Conservation (phyloP, 2,329 filamentous ascomycete species). For the Fusarium nematophilum region DNA sequence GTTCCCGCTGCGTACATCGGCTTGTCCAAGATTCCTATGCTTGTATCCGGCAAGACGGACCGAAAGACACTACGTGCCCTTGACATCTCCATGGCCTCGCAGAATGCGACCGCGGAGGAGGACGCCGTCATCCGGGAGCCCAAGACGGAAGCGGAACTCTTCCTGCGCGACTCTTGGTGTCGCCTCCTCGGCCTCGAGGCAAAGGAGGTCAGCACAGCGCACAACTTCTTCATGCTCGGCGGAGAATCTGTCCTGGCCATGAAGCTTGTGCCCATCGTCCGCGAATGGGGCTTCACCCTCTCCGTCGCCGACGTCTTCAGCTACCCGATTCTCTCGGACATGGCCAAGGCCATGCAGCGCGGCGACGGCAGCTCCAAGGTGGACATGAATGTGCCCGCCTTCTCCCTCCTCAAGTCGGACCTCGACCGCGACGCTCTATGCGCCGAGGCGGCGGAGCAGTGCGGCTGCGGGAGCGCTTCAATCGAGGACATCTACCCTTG, state of each 20-base stretch:
- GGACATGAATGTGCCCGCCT: conserved; percentile 47
- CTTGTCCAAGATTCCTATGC: conserved; percentile 38
- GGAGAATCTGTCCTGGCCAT: conserved; percentile 64
- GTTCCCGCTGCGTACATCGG: conserved; percentile 38
- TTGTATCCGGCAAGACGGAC: conserved; percentile 42
- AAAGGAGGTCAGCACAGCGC: conserved; percentile 49
- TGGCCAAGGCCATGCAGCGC: conserved; percentile 52
- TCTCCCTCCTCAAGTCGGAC: conserved; percentile 51
- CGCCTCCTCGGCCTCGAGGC: conserved; percentile 49
- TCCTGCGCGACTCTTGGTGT: conserved; percentile 51
- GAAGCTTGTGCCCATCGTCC: conserved; percentile 58
- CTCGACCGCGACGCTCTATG: conserved; percentile 47
- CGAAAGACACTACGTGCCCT: conserved; percentile 37
- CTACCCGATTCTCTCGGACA: conserved; percentile 55
- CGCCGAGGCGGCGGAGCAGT: conserved; percentile 49
- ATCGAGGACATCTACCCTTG: conserved; percentile 65
- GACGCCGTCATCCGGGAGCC: conserved; percentile 25
- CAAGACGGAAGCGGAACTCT: conserved; percentile 30
- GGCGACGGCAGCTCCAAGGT: conserved; percentile 29
- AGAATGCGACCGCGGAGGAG: conserved; percentile 22
- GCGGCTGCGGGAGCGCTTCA: conserved; percentile 36
- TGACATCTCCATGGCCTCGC: conserved; percentile 30
- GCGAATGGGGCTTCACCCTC: conserved; percentile 52
- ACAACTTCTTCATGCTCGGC: conserved; percentile 60
- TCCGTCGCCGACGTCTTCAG: conserved; percentile 59